Evolutionary conservation across 352 stramenopile species (phyloP).

Genomic region (Phytophthora vignae): DNA sequence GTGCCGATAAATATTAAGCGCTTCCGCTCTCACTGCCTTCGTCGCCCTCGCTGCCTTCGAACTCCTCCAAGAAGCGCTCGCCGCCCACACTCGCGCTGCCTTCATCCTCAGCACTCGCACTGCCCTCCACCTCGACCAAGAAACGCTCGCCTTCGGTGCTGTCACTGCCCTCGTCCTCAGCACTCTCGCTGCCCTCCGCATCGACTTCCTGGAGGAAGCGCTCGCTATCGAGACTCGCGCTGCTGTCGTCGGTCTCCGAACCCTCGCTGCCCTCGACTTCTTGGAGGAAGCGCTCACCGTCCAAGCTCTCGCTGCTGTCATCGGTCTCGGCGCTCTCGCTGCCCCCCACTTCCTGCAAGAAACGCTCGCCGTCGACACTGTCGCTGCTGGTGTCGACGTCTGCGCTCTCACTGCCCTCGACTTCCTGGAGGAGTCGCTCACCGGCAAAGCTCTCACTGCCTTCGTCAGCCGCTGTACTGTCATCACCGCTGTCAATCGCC

Average conservation of each 20-base stretch:
- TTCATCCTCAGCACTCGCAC: constrained; percentile 2
- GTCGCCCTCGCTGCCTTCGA: constrained; percentile 3
- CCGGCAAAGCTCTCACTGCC: background rate
- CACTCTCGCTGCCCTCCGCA: constrained; percentile 12
- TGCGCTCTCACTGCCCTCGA: constrained; percentile 6
- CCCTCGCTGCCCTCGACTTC: constrained; percentile 13
- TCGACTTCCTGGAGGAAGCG: constrained; percentile 18
- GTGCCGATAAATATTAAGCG: background rate
- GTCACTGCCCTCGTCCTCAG: constrained; percentile 4
- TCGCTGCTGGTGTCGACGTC: background rate
- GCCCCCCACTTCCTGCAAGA: constrained; percentile 4
- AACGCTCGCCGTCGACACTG: background rate
- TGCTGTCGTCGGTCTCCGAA: background rate
- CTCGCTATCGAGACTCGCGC: background rate
- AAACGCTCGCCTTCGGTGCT: constrained; percentile 8
- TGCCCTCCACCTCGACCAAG: constrained; percentile 5
- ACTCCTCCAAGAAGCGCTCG: constrained; percentile 4
- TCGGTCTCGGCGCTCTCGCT: background rate
- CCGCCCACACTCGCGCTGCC: background rate
- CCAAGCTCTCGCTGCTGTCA: background rate
- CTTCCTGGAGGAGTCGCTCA: background rate
- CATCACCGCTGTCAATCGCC: constrained; percentile 3
- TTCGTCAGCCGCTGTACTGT: background rate
- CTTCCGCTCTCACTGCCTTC: constrained; percentile 5
- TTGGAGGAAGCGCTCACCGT: constrained; percentile 1